Evolutionary conservation across 805 yeast species (phyloP).

Genomic region (Pichia heedii): DNA sequence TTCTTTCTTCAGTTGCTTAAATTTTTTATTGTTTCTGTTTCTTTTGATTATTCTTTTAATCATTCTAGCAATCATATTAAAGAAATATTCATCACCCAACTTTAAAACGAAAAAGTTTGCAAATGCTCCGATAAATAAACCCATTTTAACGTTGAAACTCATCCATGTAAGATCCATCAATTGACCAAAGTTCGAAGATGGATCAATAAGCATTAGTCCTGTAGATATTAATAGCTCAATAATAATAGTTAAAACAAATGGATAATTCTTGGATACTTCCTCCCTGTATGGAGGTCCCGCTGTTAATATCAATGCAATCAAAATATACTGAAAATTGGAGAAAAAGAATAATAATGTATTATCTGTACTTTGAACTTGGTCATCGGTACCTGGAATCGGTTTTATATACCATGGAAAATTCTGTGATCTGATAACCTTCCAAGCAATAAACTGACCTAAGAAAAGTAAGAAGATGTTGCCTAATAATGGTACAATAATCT

Average conservation of each 20-base stretch:
- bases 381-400: constrained; percentile 76
- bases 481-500: constrained; percentile 74
- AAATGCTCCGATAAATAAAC: constrained; percentile 38
- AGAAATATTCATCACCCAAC: constrained; percentile 37
- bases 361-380: constrained; percentile 78
- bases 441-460: constrained; percentile 56
- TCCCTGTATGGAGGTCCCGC: constrained; percentile 92
- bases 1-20: constrained; percentile 30
- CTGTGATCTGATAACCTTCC: constrained; percentile 45
- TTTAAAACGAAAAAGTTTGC: constrained; percentile 42
- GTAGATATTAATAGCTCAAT: constrained; percentile 42
- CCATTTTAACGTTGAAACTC: constrained; percentile 38
- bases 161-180: constrained; percentile 70
- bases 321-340: constrained; percentile 82
- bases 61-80: constrained; percentile 31
- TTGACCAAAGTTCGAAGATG: constrained; percentile 47
- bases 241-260: constrained; percentile 58
- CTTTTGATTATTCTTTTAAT: constrained; percentile 30
- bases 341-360: constrained; percentile 77
- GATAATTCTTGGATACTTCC: constrained; percentile 54
- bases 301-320: constrained; percentile 74
- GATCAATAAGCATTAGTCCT: constrained; percentile 44
- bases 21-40: constrained; percentile 25
- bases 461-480: constrained; percentile 62
- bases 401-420: constrained; percentile 63